phyloP scores from a whole-genome alignment of 2,329 filamentous ascomycete species.

The Exophiala lecanii-corni region DNA sequence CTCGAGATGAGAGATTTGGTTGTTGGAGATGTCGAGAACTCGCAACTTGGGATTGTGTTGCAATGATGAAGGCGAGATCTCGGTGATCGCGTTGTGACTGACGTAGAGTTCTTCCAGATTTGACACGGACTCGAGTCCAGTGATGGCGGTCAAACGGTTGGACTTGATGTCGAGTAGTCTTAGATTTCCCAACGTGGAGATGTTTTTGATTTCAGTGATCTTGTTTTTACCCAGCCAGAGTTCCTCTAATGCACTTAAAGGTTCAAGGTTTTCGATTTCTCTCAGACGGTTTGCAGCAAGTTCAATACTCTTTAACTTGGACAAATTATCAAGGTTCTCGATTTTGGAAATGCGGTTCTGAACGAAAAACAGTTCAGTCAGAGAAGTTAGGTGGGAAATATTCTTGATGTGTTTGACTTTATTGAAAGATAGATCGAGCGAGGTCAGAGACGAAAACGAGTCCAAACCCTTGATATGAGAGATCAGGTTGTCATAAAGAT shows the following conservation, averaged over 20 bases:
- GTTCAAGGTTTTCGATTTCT: constrained; percentile 79
- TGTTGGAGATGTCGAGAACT: constrained; percentile 85
- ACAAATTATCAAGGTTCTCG: constrained; percentile 73
- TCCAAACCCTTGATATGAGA: constrained; percentile 81
- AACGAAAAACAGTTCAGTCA: constrained; percentile 85
- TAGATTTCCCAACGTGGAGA: constrained; percentile 71
- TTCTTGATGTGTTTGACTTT: constrained; percentile 99
- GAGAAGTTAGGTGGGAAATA: constrained; percentile 67
- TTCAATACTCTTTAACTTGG: constrained; percentile 75
- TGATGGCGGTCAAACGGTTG: constrained; percentile 78
- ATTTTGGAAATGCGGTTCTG: constrained; percentile 91
- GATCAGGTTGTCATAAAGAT: constrained; percentile 95
- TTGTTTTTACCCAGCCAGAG: constrained; percentile 97
- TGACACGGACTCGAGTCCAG: constrained; percentile 67
- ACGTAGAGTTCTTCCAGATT: constrained; percentile 91
- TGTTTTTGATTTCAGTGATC: constrained; percentile 73
- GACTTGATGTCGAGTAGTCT: constrained; percentile 91
- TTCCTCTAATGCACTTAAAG: constrained; percentile 72
- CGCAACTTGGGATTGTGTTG: constrained; percentile 63
- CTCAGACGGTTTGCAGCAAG: constrained; percentile 88
- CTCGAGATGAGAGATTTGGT: constrained; percentile 69
- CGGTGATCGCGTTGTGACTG: constrained; percentile 84
- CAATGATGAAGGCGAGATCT: constrained; percentile 61
- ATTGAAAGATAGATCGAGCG: constrained; percentile 92
- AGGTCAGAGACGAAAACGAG: constrained; percentile 67